A percentile compares a stretch with the other conserved stretches of the same genome.
phyloP scores from a whole-genome alignment of 345 rosid species.

The Microcos paniculata region DNA sequence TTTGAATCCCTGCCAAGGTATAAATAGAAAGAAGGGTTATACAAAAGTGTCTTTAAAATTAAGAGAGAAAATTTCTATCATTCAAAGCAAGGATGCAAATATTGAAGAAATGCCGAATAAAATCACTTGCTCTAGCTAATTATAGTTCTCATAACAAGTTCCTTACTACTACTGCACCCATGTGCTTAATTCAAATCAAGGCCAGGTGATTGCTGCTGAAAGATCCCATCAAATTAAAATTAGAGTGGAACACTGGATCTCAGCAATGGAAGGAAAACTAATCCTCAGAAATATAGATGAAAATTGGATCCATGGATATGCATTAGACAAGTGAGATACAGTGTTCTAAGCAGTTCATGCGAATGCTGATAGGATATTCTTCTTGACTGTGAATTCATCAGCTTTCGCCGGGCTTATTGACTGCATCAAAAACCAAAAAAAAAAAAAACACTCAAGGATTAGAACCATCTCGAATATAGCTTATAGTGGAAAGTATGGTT shows the following conservation, averaged over 20 bases:
- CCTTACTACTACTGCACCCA: neutral
- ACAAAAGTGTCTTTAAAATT: neutral
- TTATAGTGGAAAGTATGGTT: neutral
- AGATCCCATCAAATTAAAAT: conserved; percentile 8
- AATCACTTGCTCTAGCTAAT: neutral
- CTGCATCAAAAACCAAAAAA: conserved; percentile 39
- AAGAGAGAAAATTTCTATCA: conserved; percentile 1
- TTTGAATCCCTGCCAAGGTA: neutral
- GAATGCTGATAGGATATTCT: conserved; percentile 59
- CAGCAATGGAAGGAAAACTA: neutral
- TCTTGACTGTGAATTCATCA: conserved; percentile 83
- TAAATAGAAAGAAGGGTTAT: no score
- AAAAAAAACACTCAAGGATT: neutral
- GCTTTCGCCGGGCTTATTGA: conserved; percentile 82
- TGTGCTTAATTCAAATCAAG: neutral
- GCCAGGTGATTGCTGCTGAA: conserved; percentile 8
- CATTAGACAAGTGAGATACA: neutral
- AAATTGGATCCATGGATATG: neutral
- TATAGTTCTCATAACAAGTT: conserved; percentile 2
- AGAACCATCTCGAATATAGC: neutral
- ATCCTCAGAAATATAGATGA: neutral
- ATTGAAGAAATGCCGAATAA: conserved; percentile 9
- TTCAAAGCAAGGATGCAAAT: neutral
- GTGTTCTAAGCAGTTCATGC: conserved; percentile 26
- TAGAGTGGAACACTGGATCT: neutral